These are phyloP conservation scores for Penicillium ochrochloron DNA, from an alignment of 495 filamentous ascomycete species.

Conservation along the genomic window DNA sequence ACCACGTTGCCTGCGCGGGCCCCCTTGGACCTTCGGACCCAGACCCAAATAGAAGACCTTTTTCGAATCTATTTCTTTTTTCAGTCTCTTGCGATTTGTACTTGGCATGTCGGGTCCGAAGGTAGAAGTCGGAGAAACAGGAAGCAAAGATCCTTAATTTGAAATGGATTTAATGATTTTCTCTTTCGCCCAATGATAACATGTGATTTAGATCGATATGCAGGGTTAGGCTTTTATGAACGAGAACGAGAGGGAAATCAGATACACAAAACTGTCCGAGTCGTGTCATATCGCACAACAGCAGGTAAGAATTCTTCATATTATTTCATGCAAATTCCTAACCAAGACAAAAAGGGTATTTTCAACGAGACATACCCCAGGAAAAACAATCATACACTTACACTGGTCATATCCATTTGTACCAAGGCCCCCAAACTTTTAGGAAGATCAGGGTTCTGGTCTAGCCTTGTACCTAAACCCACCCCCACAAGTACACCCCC, in stretches of 20 bases:
- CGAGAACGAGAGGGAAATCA: conserved; percentile 4
- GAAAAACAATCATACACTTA: not conserved
- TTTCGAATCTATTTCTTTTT: conserved; percentile 9
- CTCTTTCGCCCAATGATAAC: conserved; percentile 2
- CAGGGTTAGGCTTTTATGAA: not conserved
- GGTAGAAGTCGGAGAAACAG: conserved; percentile 9
- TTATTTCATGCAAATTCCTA: not conserved
- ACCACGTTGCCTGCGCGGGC: conserved; percentile 32
- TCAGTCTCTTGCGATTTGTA: conserved; percentile 1
- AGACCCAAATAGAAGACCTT: conserved; percentile 16
- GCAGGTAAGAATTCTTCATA: not conserved
- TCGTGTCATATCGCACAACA: conserved; percentile 6
- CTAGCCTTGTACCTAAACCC: not conserved
- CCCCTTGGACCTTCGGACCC: conserved; percentile 17
- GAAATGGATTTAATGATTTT: not conserved
- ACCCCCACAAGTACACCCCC: not conserved
- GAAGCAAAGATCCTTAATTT: conserved; percentile 12
- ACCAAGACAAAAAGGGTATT: conserved; percentile 7
- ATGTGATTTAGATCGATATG: conserved; percentile 13
- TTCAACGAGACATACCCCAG: not conserved
- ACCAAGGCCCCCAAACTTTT: not conserved
- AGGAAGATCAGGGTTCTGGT: conserved; percentile 7
- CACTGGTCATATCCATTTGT: not conserved
- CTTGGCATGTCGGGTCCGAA: conserved; percentile 8
- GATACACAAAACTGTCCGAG: conserved; percentile 1